Evolutionary conservation across 2,329 filamentous ascomycete genomes (phyloP).

Genomic region (Grosmannia penicillata): DNA sequence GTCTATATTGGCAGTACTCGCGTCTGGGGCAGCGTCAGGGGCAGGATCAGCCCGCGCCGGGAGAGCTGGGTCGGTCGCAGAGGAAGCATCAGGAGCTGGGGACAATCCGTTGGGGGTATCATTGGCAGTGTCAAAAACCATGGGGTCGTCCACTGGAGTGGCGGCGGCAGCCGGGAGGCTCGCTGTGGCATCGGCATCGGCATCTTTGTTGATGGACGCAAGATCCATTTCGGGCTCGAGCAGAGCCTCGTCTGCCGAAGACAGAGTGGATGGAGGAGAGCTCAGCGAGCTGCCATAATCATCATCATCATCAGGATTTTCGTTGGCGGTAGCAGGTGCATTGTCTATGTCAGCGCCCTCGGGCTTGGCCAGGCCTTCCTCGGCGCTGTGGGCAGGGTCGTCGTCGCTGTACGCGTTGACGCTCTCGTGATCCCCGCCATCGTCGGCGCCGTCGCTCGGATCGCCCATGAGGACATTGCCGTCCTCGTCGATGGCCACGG

Average conservation of each 20-base stretch:
- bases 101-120: not conserved
- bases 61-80: not conserved
- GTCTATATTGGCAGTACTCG: not conserved
- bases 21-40: not conserved
- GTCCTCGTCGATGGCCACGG: constrained; percentile 3
- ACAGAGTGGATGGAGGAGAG: constrained; percentile 4
- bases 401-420: constrained; percentile 31
- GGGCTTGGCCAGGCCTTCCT: not conserved
- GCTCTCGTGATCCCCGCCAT: constrained; percentile 29
- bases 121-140: too few species aligned
- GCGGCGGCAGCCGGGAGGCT: too few species aligned
- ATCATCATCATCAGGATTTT: constrained; percentile 3
- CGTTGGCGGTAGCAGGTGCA: not conserved
- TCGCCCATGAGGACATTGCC: constrained; percentile 7
- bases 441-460: constrained; percentile 17
- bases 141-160: too few species aligned
- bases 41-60: not conserved
- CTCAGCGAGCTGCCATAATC: constrained; percentile 2
- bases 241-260: not conserved
- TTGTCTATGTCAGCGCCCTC: not conserved
- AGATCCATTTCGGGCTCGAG: not conserved
- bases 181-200: too few species aligned
- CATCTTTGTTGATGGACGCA: not conserved
- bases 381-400: constrained; percentile 12
- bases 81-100: not conserved